Conservation (phyloP, 257 asterid species). For the Przewalskia tangutica region DNA sequence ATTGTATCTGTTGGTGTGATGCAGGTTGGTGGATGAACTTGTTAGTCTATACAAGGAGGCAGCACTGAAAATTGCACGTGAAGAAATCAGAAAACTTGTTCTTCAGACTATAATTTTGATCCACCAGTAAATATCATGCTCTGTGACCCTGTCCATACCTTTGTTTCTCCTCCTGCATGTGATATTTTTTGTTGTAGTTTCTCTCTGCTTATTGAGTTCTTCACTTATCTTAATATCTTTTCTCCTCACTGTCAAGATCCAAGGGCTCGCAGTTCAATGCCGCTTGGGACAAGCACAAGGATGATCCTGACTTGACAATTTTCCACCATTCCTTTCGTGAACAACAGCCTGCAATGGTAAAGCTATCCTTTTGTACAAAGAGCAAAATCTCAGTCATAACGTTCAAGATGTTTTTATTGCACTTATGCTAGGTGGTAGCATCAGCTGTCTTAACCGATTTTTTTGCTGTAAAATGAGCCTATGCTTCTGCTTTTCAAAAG, state of each 20-base stretch:
- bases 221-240: background rate
- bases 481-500: background rate
- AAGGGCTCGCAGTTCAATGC: constrained; percentile 48
- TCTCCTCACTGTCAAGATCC: constrained; percentile 30
- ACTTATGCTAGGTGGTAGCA: background rate
- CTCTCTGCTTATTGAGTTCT: background rate
- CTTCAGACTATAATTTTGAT: constrained; percentile 44
- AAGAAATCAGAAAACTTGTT: constrained; percentile 57
- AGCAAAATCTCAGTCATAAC: background rate
- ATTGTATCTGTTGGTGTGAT: background rate
- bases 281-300: constrained; percentile 61
- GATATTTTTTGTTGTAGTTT: background rate
- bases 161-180: background rate
- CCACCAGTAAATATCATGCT: constrained; percentile 42
- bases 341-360: constrained; percentile 23
- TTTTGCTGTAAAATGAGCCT: background rate
- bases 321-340: constrained; percentile 21
- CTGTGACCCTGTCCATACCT: background rate
- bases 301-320: constrained; percentile 58
- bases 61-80: constrained; percentile 57
- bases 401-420: background rate
- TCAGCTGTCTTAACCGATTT: background rate
- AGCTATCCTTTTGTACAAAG: background rate
- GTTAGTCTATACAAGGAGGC: constrained; percentile 75
- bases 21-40: constrained; percentile 82